Conservation (phyloP, 805 yeast genomes). For the Cyberlindnera euphorbiae region DNA sequence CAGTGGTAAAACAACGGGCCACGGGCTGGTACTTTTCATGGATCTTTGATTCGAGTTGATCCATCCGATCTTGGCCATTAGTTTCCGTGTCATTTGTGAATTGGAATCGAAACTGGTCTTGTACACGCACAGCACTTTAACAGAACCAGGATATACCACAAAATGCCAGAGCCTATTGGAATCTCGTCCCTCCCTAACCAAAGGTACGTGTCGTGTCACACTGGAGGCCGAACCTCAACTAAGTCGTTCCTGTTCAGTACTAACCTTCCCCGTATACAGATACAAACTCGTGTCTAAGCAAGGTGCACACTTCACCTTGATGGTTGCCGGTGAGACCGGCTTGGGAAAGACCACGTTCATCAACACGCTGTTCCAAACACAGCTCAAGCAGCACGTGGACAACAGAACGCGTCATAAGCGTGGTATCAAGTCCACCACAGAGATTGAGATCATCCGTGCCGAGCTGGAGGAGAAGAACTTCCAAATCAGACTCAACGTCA, state of each 20-base stretch:
- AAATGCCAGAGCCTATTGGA: slow-evolving; percentile 24
- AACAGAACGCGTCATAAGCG: slow-evolving; percentile 42
- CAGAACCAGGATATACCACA: too few relatives aligned
- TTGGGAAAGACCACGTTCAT: slow-evolving; percentile 89
- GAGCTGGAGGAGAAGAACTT: slow-evolving; percentile 81
- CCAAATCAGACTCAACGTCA: slow-evolving; percentile 67
- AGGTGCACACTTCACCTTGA: slow-evolving; percentile 72
- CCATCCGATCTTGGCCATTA: too few relatives aligned
- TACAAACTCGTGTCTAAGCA: slow-evolving; percentile 70
- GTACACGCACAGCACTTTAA: too few relatives aligned
- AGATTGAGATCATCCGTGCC: slow-evolving; percentile 75
- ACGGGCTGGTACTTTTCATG: too few relatives aligned
- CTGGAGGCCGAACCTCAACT: too few relatives aligned
- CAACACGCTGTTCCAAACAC: slow-evolving; percentile 77
- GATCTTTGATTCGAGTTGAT: too few relatives aligned
- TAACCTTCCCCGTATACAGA: slow-evolving; percentile 29
- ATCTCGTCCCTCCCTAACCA: slow-evolving; percentile 28
- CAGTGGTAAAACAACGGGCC: too few relatives aligned
- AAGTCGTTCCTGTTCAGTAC: too few relatives aligned
- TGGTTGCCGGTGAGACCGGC: slow-evolving; percentile 91
- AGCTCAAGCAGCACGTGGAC: slow-evolving; percentile 50
- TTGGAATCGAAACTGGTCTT: too few relatives aligned
- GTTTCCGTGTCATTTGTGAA: too few relatives aligned
- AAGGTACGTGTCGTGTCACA: slow-evolving; percentile 21
- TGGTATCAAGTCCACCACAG: slow-evolving; percentile 66